Base-by-base conservation (phyloP, 1,139 yeast genomes). In the Candida mesenterica region DNA sequence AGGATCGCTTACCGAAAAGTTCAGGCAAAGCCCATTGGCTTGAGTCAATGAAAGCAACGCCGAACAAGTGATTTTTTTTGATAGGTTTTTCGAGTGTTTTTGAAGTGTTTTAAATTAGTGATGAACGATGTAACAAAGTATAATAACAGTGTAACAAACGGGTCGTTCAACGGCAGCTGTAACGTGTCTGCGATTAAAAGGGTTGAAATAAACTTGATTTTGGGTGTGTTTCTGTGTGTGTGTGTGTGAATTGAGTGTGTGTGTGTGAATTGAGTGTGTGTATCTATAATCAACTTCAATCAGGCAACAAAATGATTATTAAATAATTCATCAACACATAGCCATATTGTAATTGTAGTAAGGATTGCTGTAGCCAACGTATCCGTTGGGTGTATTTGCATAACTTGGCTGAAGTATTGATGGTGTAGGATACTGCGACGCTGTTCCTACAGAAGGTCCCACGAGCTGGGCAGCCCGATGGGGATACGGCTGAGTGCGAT, bases 281-380 rank as follows among this genome's bases (percentile, higher is more conserved):
- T 19, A 19, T 19, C 22, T 19, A 19, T 19, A 19, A 19, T 19
- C 22, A 19, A 19, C 9, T 19, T 6, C 9, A 19, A 19, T 19
- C 9, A n/a, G n/a, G n/a, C n/a, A n/a, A n/a, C n/a, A n/a, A n/a
- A n/a, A n/a, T n/a, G n/a, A n/a, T n/a, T n/a, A n/a, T n/a, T n/a
- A n/a, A n/a, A n/a, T n/a, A n/a, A n/a, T n/a, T n/a, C n/a, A n/a
- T n/a, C 49, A 62, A 44, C 67, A 62, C 18, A 64, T 52, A 30
- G 67, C 62, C 61, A 62, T 56, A 46, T 57, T 59, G 37, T 55
- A 61, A 24, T 55, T 52, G 45, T 62, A 65, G 45, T 63, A 66
- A 14, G 72, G 71, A 40, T 66, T 66, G 18, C 66, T 48, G 42
- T 64, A 66, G n/a, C 71, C 69, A 30, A 62, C 65, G 44, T 55